Base-by-base conservation (phyloP, 768 basidiomycete species). In the Lactarius hengduanensis region DNA sequence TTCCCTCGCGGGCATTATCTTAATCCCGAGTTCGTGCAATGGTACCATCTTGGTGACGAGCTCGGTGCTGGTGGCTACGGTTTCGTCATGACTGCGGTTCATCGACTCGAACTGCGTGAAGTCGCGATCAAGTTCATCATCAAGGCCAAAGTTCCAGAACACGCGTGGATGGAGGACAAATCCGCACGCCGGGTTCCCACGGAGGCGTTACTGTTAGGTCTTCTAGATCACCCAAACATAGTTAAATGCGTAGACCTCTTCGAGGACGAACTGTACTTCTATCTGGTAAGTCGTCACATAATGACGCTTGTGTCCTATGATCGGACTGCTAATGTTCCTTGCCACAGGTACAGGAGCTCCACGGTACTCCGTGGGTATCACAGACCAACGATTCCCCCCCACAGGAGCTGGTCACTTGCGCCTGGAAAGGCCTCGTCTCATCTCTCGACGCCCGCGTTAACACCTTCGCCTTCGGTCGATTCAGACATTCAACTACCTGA, bases 61-160 rank as follows among this genome's bases (percentile, higher is more conserved):
- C 82, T 98, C 30, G 96, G 96, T 50, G 87, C 88, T 11, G 96
- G 96, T 54, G 95, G 95, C 20, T 98, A 95, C 74, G 95, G 95
- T 2, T 97, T 98, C 74, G 96, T 98, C 32, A 91, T 96, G 84
- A 90, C 90, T 3, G 94, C 93, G 11, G 77, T 80, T 41, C 85
- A 92, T 73, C 85, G 84, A 16, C 71, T 69, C 36, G 81, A 83
- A 56, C 81, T 81, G 0, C 76, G 79, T 64, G 91, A 94, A 74
- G 94, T 95, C 61, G 95, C 95, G 0, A 91, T 97, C 76, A 98
- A 98, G 78, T 97, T 98, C 76, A 94, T 98, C 73, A 85, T 91
- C 79, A 95, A 93, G 76, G 83, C 80, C 60, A 83, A 86, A 67
- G 81, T 88, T 1, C 84, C 84, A 0, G 81, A 81, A 20, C 81